A percentile compares a stretch with the other conserved stretches of the same genome.
phyloP scores from a whole-genome alignment of 192 early-diverging fungal species.

The Radiomyces spectabilis region DNA sequence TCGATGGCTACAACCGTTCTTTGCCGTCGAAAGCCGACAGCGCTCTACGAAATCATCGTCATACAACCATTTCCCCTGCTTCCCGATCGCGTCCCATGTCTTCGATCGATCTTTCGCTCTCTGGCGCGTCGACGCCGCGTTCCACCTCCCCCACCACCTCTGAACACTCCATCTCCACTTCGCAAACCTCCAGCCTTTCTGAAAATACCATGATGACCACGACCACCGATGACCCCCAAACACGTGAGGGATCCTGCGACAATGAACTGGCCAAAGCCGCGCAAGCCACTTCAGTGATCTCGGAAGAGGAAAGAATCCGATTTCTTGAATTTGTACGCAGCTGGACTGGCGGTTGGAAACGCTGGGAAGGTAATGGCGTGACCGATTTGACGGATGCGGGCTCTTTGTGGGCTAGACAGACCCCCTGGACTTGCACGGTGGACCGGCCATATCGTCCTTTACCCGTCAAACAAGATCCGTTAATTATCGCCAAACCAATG shows the following conservation, averaged over 20 bases:
- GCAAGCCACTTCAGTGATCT: not conserved
- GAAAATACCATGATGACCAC: not conserved
- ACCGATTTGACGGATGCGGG: not conserved
- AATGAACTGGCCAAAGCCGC: too few species aligned
- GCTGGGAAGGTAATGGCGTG: conserved; percentile 10
- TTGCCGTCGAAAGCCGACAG: too few species aligned
- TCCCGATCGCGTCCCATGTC: too few species aligned
- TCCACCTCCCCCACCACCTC: not conserved
- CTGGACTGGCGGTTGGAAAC: conserved; percentile 13
- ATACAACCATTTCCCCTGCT: too few species aligned
- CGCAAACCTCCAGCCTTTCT: not conserved
- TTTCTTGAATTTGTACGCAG: conserved; percentile 15
- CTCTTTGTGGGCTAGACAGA: not conserved
- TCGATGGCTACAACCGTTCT: too few species aligned
- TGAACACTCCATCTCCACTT: not conserved
- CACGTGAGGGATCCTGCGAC: not conserved
- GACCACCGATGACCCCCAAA: not conserved
- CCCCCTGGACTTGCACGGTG: too few species aligned
- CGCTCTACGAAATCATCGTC: not conserved
- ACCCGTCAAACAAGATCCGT: too few species aligned
- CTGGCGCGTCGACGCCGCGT: too few species aligned
- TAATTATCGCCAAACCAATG: too few species aligned
- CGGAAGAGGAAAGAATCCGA: conserved; percentile 6
- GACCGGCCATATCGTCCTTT: too few species aligned
- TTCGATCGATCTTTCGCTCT: too few species aligned